Evolutionary conservation across 1,284 basidiomycete species (phyloP).

Genomic region (Exsudoporus floridanus): DNA sequence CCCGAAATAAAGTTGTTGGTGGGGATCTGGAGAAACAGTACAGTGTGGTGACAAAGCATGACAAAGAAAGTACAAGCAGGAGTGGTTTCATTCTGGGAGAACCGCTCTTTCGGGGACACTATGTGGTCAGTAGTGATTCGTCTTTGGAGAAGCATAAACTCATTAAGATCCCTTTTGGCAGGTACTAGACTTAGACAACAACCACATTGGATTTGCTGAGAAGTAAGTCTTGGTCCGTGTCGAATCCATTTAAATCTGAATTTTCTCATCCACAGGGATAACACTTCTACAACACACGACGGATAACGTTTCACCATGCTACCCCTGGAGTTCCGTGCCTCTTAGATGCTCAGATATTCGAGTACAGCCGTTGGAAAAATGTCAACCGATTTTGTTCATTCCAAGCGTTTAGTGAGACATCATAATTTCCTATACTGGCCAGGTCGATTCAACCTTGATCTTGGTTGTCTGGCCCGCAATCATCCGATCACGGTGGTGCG

Average conservation of each 20-base stretch:
- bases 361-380: background rate
- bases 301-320: background rate
- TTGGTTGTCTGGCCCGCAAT: too few species aligned
- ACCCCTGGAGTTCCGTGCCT: background rate
- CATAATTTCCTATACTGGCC: too few species aligned
- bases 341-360: background rate
- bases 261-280: conserved; percentile 8
- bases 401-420: too few species aligned
- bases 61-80: too few species aligned
- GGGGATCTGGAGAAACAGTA: too few species aligned
- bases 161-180: background rate
- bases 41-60: too few species aligned
- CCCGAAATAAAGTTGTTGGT: conserved; percentile 13
- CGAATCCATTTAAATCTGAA: background rate
- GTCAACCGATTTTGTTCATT: background rate
- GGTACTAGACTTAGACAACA: conserved; percentile 27
- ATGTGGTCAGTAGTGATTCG: conserved; percentile 17
- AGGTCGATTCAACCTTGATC: too few species aligned
- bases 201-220: conserved; percentile 26
- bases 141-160: background rate
- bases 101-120: conserved; percentile 31
- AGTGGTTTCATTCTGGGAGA: conserved; percentile 28
- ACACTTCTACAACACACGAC: conserved; percentile 8
- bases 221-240: conserved; percentile 21
- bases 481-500: too few species aligned